These are phyloP conservation scores for Candida montana DNA, from an alignment of 805 yeast species.

Conservation along the genomic window DNA sequence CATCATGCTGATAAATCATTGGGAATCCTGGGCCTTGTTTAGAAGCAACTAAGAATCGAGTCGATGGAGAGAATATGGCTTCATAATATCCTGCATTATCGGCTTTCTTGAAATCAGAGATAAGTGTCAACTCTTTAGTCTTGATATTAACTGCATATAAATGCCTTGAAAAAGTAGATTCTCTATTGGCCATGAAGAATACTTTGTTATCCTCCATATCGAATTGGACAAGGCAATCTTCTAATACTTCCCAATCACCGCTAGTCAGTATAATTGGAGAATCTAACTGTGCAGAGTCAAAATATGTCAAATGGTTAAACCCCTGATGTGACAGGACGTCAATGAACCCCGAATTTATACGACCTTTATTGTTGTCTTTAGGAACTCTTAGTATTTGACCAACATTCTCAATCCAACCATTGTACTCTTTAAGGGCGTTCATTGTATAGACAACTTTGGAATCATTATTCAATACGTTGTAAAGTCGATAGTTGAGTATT, in stretches of 20 bases:
- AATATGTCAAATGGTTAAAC: constrained; percentile 61
- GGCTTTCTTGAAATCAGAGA: constrained; percentile 28
- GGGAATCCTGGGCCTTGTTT: constrained; percentile 23
- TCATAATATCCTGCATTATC: constrained; percentile 41
- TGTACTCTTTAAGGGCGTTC: constrained; percentile 36
- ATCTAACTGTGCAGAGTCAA: constrained; percentile 37
- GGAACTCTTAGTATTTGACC: constrained; percentile 37
- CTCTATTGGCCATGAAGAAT: constrained; percentile 53
- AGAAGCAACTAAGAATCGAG: constrained; percentile 43
- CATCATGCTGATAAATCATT: constrained; percentile 10
- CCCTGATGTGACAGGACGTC: constrained; percentile 53
- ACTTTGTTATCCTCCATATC: constrained; percentile 42
- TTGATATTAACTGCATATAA: constrained; percentile 44
- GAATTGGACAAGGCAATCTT: constrained; percentile 37
- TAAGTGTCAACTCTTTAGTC: constrained; percentile 13
- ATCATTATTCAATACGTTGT: constrained; percentile 26
- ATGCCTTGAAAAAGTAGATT: constrained; percentile 48
- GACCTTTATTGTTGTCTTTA: constrained; percentile 24
- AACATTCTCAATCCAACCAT: constrained; percentile 57
- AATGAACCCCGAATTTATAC: constrained; percentile 47
- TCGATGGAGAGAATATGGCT: constrained; percentile 51
- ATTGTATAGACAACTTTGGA: constrained; percentile 38
- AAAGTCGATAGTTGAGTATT: constrained; percentile 43
- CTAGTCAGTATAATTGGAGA: constrained; percentile 37
- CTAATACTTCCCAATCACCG: constrained; percentile 49